These are phyloP conservation scores for Olyra latifolia DNA, from an alignment of 176 grass and related monocot genomes.

Conservation along the genomic window DNA sequence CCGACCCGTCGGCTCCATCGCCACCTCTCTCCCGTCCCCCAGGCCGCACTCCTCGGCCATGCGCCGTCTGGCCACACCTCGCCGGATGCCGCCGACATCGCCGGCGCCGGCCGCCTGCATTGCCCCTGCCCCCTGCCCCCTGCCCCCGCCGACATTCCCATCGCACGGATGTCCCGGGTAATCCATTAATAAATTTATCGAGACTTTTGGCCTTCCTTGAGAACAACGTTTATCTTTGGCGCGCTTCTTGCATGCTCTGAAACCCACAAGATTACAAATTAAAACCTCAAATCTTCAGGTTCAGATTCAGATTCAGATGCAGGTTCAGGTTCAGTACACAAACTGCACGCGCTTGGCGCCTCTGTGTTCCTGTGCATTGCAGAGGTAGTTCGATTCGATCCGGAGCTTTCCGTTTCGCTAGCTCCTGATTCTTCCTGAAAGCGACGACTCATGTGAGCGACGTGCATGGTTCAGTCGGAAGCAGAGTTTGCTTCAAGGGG, in stretches of 20 bases:
- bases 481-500: background rate
- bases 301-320: too few relatives aligned
- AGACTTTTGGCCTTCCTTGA: background rate
- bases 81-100: background rate
- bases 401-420: background rate
- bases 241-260: background rate
- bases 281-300: background rate
- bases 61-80: background rate
- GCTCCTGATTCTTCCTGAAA: background rate
- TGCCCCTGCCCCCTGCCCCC: too few relatives aligned
- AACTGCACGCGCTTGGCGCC: background rate
- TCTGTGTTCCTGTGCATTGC: background rate
- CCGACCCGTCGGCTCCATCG: background rate
- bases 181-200: background rate
- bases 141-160: too few relatives aligned
- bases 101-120: background rate
- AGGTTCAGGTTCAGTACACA: background rate
- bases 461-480: slow-evolving; percentile 3
- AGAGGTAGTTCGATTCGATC: background rate
- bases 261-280: background rate
- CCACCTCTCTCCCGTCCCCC: background rate
- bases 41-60: background rate
- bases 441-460: slow-evolving; percentile 13
- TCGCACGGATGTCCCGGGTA: slow-evolving; percentile 25
- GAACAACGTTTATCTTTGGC: background rate